phyloP scores from a whole-genome alignment of 208 protist genomes.

The Angomonas ambiguus region DNA sequence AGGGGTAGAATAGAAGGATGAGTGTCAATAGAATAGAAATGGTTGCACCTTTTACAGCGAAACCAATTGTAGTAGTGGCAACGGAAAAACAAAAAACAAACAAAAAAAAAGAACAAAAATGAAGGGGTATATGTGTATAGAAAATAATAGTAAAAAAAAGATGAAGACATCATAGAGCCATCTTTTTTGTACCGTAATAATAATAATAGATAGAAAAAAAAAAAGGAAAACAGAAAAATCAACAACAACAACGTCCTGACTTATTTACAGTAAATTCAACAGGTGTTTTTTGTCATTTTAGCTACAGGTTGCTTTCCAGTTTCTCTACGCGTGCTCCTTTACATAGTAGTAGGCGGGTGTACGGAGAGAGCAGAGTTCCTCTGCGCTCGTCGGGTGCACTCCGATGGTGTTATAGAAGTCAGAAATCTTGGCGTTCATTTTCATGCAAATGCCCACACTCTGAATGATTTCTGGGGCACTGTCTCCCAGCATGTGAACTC shows the following conservation, averaged over 20 bases:
- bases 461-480: conserved; percentile 90
- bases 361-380: conserved; percentile 91
- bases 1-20: background rate
- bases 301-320: conserved; percentile 62
- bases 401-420: conserved; percentile 95
- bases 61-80: background rate
- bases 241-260: too few relatives aligned
- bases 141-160: conserved; percentile 10
- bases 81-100: conserved; percentile 4
- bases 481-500: conserved; percentile 88
- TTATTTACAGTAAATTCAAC: conserved; percentile 5
- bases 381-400: conserved; percentile 95
- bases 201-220: background rate
- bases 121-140: background rate
- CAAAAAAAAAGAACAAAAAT: conserved; percentile 11
- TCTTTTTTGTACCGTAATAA: conserved; percentile 4
- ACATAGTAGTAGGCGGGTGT: conserved; percentile 81
- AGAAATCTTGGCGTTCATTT: conserved; percentile 89
- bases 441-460: conserved; percentile 84
- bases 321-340: conserved; percentile 66
- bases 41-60: background rate
- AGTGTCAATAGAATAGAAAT: conserved; percentile 2
- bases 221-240: conserved; percentile 12
- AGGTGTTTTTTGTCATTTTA: conserved; percentile 5
- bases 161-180: conserved; percentile 14